Conservation (phyloP, 305 asterid species). For the Fraxinus nigra region DNA sequence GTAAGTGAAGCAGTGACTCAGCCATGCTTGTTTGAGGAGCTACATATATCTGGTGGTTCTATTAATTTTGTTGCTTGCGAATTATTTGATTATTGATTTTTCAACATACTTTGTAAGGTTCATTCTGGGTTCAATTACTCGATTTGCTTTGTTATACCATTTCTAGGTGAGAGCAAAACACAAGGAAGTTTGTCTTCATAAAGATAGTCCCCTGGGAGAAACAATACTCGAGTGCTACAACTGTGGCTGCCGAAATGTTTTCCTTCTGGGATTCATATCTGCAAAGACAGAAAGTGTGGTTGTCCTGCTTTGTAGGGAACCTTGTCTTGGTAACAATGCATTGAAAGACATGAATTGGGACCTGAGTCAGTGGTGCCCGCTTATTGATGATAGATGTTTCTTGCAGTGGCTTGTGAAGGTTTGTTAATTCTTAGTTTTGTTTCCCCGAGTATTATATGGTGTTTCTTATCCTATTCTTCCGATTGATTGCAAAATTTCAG, state of each 20-base stretch:
- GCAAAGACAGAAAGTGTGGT: slow-evolving; percentile 99
- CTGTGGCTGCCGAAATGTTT: slow-evolving; percentile 98
- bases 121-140: slow-evolving; percentile 6
- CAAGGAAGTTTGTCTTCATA: slow-evolving; percentile 99
- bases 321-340: slow-evolving; percentile 88
- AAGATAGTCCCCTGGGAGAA: slow-evolving; percentile 98
- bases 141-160: slow-evolving; percentile 8
- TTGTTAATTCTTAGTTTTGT: slow-evolving; percentile 13
- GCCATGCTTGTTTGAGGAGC: background rate
- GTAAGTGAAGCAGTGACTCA: background rate
- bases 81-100: slow-evolving; percentile 2
- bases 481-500: slow-evolving; percentile 37
- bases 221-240: slow-evolving; percentile 96
- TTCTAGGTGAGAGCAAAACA: slow-evolving; percentile 95
- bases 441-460: slow-evolving; percentile 14
- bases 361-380: slow-evolving; percentile 99
- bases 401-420: slow-evolving; percentile 99
- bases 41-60: background rate
- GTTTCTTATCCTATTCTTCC: slow-evolving; percentile 21
- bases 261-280: slow-evolving; percentile 96
- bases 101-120: background rate
- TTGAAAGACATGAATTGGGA: slow-evolving; percentile 99
- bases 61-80: background rate
- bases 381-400: slow-evolving; percentile 98
- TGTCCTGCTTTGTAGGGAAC: slow-evolving; percentile 98